A percentile compares a stretch with the other conserved stretches of the same genome.
These are phyloP conservation scores for Daldinia caldariorum DNA, from an alignment of 495 filamentous ascomycete genomes.

Conservation along the genomic window DNA sequence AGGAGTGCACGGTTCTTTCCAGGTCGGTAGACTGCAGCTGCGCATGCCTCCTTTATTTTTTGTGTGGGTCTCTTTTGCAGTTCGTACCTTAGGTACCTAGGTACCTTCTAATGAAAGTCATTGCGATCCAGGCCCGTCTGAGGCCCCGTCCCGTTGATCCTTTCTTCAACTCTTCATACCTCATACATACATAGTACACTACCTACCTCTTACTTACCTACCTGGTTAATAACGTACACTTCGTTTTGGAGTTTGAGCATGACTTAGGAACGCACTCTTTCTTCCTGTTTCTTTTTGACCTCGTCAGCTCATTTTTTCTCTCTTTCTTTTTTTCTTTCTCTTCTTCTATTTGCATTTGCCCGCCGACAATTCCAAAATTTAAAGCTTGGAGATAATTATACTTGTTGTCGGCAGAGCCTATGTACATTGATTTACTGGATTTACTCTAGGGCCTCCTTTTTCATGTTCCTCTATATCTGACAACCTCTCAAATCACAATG, in stretches of 20 bases:
- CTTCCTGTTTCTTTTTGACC: constrained; percentile 21
- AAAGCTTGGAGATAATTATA: background rate
- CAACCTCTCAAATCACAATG: constrained; percentile 16
- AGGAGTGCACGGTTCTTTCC: background rate
- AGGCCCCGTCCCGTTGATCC: constrained; percentile 32
- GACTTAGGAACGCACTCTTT: constrained; percentile 22
- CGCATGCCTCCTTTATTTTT: constrained; percentile 38
- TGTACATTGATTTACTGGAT: background rate
- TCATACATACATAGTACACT: background rate
- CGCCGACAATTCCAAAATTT: background rate
- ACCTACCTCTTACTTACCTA: too few species aligned
- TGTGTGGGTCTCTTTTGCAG: constrained; percentile 4
- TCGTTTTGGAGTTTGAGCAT: constrained; percentile 27
- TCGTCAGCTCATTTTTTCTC: background rate
- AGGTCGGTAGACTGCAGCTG: background rate
- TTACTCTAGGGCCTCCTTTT: background rate
- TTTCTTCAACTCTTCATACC: constrained; percentile 28
- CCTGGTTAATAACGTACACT: too few species aligned
- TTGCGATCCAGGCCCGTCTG: constrained; percentile 25
- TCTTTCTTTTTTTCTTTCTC: constrained; percentile 7
- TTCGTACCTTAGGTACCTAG: background rate
- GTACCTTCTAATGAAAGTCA: constrained; percentile 6
- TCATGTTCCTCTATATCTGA: background rate
- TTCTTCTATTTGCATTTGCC: constrained; percentile 17
- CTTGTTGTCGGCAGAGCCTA: background rate